Evolutionary conservation across 345 rosid species (phyloP).

Genomic region (Eucalyptus guilfoylei): DNA sequence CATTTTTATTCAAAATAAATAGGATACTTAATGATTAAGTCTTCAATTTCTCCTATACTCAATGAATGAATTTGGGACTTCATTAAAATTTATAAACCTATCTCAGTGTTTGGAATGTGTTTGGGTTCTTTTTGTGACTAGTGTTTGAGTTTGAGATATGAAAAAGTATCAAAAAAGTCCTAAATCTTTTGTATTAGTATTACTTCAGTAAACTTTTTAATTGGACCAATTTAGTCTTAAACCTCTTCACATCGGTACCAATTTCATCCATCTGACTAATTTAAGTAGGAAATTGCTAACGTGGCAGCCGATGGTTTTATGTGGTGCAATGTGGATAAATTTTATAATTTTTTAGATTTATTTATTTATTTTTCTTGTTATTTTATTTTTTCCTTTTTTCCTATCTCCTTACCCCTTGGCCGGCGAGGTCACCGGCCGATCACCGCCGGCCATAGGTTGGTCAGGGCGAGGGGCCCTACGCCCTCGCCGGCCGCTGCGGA

Average conservation of each 20-base stretch:
- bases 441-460: accelerated
- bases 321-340: too few species aligned
- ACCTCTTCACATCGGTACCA: accelerated
- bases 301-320: accelerated
- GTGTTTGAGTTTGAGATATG: neutral
- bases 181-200: too few species aligned
- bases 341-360: too few species aligned
- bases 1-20: neutral
- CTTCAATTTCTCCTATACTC: neutral
- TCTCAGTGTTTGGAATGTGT: neutral
- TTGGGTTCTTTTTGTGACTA: neutral
- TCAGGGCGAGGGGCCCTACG: accelerated
- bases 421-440: accelerated
- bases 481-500: too few species aligned
- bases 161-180: too few species aligned
- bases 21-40: neutral
- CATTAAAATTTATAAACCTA: neutral
- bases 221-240: accelerated
- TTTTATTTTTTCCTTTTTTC: too few species aligned
- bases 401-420: too few species aligned
- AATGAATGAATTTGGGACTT: neutral
- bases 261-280: accelerated
- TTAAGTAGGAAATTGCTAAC: accelerated
- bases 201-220: accelerated
- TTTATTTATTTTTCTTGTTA: too few species aligned